phyloP scores from a whole-genome alignment of 345 rosid species.

The Syzygium jambos region DNA sequence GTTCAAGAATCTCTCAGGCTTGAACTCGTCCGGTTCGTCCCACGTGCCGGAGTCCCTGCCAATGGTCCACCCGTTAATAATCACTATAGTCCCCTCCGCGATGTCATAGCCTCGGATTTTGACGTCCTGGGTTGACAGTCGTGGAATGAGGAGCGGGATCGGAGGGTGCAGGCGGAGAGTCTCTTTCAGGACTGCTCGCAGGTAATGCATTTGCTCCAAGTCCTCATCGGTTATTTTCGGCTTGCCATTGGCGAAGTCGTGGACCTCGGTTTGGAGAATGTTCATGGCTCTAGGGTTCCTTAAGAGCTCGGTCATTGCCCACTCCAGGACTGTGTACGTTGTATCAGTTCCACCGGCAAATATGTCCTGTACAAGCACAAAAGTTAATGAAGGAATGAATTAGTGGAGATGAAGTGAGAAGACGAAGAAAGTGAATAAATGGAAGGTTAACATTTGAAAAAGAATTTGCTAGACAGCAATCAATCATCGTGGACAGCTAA shows the following conservation, averaged over 20 bases:
- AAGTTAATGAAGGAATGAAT: no score
- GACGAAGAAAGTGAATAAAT: no score
- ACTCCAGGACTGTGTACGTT: constrained; percentile 16
- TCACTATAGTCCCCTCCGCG: constrained; percentile 9
- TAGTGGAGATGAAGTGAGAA: no score
- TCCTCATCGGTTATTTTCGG: background rate
- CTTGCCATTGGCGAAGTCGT: background rate
- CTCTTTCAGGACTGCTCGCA: constrained; percentile 30
- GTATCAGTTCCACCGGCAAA: constrained; percentile 29
- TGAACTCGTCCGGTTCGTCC: constrained; percentile 17
- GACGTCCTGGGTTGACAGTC: constrained; percentile 14
- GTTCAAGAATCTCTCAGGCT: constrained; percentile 29
- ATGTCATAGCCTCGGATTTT: constrained; percentile 15
- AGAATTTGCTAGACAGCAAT: no score
- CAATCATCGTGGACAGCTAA: background rate
- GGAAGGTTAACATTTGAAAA: no score
- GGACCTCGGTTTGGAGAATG: constrained; percentile 9
- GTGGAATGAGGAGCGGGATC: constrained; percentile 17
- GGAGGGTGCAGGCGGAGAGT: constrained; percentile 28
- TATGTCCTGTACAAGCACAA: constrained; percentile 11
- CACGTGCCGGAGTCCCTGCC: constrained; percentile 22
- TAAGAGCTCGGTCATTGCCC: constrained; percentile 28
- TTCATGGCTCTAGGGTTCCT: constrained; percentile 20
- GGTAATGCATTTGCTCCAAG: constrained; percentile 9
- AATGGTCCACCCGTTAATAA: constrained; percentile 18